Base-by-base conservation (phyloP, 1,139 yeast species). In the Debaryomycetaceae sp. region DNA sequence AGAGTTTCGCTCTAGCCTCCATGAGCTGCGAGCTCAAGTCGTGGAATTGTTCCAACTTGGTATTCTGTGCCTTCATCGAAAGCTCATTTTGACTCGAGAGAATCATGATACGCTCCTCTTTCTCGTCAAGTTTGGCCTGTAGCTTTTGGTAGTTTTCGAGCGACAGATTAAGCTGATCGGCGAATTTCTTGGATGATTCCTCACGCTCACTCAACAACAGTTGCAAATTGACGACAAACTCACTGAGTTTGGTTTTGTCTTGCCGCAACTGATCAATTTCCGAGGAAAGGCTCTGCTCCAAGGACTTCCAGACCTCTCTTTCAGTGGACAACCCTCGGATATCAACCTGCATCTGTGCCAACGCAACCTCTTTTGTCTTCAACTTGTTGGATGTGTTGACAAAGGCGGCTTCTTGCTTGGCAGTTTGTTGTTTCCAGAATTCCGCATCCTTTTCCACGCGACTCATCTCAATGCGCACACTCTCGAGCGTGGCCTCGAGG, bases 201-300 rank as follows among this genome's bases (percentile, higher is more conserved):
- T 80, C 83, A 33, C 89, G 68, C 48, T 83, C 93, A 34, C 66
- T 67, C 34, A 80, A 75, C 24, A 79, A 54, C 1, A 71, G 44
- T 51, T 83, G 89, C 34, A 83, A 58, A 44, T 73, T 82, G 15
- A 72, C 53, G n/a, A 83, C 67, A 39, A 80, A 63, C 5, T 73
- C 71, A 41, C 70, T 78, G 28, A 85, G 61, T 34, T 77, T 71
- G 8, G 69, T 56, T 45, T 78, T 78, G 46, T 86, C 95, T 4
- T 65, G 65, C 31, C 67, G 58, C 36, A 83, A 59, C 23, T 65
- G 71, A 4, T 61, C 56, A 29, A 77, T 65, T 38, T 83, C 91
- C 17, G 60, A 60, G 22, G 69, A 58, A 30, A 83, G 54, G n/a
- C 82, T 63, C 11, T 57, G 52, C 38, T 78, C 80, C 21, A 73